Base-by-base conservation (phyloP, 129 eudicot species). In the Silybum marianum region DNA sequence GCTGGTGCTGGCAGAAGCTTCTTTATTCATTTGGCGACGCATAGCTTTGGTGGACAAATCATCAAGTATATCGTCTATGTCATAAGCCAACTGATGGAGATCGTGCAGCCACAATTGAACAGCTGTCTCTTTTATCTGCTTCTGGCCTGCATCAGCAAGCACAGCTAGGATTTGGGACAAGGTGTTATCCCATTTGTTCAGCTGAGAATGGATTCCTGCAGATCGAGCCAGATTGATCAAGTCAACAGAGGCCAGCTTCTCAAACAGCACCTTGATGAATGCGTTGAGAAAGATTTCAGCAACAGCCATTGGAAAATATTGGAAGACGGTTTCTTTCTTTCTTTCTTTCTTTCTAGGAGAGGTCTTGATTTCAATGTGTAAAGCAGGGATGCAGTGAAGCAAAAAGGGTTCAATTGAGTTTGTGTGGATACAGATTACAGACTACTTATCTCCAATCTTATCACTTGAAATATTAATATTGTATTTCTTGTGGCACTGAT, bases 101-200 rank as follows among this genome's bases (percentile, higher is more conserved):
- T 10, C 21, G 46, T 78, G 66, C 42, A 87, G 71, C 90, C 90
- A 87, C 28, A 36, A 0, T 72, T 71, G 79, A 38, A 84, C 88
- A 9, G 82, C 13, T 6, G 2, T 16, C 0, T 84, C 28, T 0
- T 73, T 84, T 16, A 78, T 30, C 23, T 87, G 90, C 81, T 87
- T 87, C 14, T 87, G 81, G 51, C 79, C 84, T 0, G 89, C 91
- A 79, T 88, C 91, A 66, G 34, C 81, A 25, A 88, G 86, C 76
- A 85, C 91, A 5, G 58, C 82, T 8, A 22, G 82, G 67, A 88
- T 44, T 14, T 39, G 78, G 0, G 42, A 3, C 67, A 88, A 69
- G 4, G 26, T 65, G 4, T 7, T 51, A 21, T 51, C 14, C 62
- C 19, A 51, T 0, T 51, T 51, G 1, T 51, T 21, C 0, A 51